Base-by-base conservation (phyloP, 805 yeast species). In the Starmerella scarabaei region DNA sequence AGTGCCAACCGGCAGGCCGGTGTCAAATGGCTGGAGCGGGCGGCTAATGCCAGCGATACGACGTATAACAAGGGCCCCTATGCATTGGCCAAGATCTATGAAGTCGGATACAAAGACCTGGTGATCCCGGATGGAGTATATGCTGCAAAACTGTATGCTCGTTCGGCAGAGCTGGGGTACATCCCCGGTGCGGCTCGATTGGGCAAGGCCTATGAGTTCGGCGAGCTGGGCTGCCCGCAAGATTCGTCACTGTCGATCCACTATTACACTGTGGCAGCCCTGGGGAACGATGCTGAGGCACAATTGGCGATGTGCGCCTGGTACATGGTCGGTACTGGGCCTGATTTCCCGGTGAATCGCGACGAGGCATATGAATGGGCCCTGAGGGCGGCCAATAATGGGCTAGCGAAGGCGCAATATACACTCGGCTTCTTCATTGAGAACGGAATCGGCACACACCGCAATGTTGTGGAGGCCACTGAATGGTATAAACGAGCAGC, bases 251-350 rank as follows among this genome's bases (percentile, higher is more conserved):
- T 88, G 35, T 80, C 93, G 1, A 82, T 91, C 33, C 96, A 91
- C 58, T 88, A 86, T 57, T 88, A 83, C 58, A 85, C 94, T 0
- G 76, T 80, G 48, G 94, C 94, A 0, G 95, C 97, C 0, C 58
- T 77, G 23, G 77, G 77, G 3, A 95, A 94, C 5, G 94, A 91
- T 58, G 71, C 93, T 1, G 76, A 72, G 35, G 78, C 94, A 9
- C 91, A 88, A 94, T 66, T 88, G 53, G 86, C 94, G 1, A 67
- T 88, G 64, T 86, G 96, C 59, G 95, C 96, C 1, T 91, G 97
- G 96, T 91, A 88, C 57, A 66, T 88, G 59, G 79, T 84, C 21
- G 98, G 98, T 0, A 77, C 82, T 26, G 86, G 80, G 26, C 86
- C 91, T n/a, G 72, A 72, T 34, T 68, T 91, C 51, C 77, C 76